phyloP scores from a whole-genome alignment of 306 rosid genomes.

The Quillaja saponaria region DNA sequence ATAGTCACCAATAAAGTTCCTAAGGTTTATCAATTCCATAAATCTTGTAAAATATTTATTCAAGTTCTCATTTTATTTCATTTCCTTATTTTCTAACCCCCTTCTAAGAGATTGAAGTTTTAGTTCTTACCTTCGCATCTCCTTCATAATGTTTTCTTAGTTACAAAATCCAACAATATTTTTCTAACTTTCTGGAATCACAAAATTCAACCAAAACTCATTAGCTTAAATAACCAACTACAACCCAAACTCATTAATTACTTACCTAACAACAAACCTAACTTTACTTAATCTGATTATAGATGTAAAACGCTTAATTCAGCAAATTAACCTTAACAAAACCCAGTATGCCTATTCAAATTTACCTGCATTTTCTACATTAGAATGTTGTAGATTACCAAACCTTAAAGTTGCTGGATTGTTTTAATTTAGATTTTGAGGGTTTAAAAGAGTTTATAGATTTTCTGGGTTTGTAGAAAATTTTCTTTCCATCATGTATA shows the following conservation, averaged over 20 bases:
- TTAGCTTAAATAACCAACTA: too few species aligned
- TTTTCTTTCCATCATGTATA: background rate
- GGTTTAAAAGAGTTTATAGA: background rate
- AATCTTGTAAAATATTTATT: too few species aligned
- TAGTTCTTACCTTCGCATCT: background rate
- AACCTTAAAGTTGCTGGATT: background rate
- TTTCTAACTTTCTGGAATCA: too few species aligned
- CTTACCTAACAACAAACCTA: too few species aligned
- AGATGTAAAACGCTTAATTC: too few species aligned
- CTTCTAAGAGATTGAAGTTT: background rate
- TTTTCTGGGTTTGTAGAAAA: background rate
- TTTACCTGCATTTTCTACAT: background rate
- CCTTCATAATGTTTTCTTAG: background rate
- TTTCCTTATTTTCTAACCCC: background rate
- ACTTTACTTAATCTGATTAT: too few species aligned
- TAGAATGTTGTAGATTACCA: background rate
- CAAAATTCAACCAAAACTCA: too few species aligned
- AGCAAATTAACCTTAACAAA: too few species aligned
- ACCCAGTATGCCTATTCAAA: background rate
- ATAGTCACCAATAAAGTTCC: too few species aligned
- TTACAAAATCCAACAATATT: too few species aligned
- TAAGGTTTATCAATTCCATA: too few species aligned
- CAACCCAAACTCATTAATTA: too few species aligned
- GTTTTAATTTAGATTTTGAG: background rate
- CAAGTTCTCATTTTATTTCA: background rate